Percentiles rank a stretch among this genome's conserved stretches.
Evolutionary conservation across 176 grass and related monocot species (phyloP).

Genomic region (Paspalum vaginatum): DNA sequence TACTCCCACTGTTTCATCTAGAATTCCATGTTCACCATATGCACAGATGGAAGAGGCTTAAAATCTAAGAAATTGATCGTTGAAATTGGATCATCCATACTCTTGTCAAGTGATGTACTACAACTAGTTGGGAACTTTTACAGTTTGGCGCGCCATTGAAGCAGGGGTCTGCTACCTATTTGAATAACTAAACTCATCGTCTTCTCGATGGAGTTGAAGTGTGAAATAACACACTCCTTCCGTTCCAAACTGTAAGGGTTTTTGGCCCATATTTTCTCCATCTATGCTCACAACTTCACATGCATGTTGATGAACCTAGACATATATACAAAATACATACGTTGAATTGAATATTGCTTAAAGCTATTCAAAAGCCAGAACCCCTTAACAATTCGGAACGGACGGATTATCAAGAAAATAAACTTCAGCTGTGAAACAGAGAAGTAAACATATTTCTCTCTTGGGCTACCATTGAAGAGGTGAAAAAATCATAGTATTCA

Average conservation of each 20-base stretch:
- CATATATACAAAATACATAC: too few relatives aligned
- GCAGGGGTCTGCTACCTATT: not conserved
- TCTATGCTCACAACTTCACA: too few relatives aligned
- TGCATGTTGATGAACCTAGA: too few relatives aligned
- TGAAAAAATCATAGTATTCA: conserved; percentile 9
- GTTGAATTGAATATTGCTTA: too few relatives aligned
- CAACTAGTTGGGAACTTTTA: not conserved
- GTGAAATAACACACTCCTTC: not conserved
- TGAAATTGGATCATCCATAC: not conserved
- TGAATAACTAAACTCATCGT: not conserved
- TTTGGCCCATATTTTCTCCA: too few relatives aligned
- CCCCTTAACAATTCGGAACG: too few relatives aligned
- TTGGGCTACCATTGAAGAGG: conserved; percentile 10
- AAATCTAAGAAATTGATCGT: not conserved
- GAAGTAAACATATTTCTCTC: conserved; percentile 17
- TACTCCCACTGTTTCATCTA: not conserved
- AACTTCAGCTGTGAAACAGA: not conserved
- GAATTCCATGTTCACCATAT: not conserved
- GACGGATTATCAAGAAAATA: not conserved
- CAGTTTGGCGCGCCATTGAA: not conserved
- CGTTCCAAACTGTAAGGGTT: not conserved
- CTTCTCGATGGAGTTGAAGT: not conserved
- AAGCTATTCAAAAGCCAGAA: too few relatives aligned
- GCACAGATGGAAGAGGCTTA: not conserved
- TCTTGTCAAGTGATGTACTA: not conserved